Base-by-base conservation (phyloP, 1,284 basidiomycete genomes). In the Lentinus polychrous region DNA sequence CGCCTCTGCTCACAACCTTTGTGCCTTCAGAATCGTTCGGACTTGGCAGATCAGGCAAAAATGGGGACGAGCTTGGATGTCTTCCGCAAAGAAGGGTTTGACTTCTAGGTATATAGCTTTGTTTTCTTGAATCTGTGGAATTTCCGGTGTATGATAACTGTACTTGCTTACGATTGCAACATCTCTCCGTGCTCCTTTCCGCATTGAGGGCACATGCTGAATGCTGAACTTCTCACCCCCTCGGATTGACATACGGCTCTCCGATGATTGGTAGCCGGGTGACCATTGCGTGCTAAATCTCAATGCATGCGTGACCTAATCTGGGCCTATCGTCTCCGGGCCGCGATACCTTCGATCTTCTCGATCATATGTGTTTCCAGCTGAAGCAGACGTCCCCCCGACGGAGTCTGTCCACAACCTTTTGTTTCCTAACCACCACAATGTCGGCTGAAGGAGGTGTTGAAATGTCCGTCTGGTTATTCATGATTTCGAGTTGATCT, bases 11-110 rank as follows among this genome's bases (percentile, higher is more conserved):
- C 18, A 14, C 4, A 37, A 15, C 14, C 14, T 12, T 37, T 5
- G 18, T 37, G 14, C 4, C n/a, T 37, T 14, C 59, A 85, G 83
- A 69, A 83, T 53, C 80, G 80, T 32, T 61, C 63, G 37, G 83
- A 87, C 55, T 68, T 87, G 33, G 81, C 77, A n/a, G 79, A 81
- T 17, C 60, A 76, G 51, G 78, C 81, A n/a, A 77, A 73, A 60
- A 68, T 78, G 31, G 76, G 76, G 56, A 64, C 69, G 49, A 70
- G 68, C 52, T 60, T 94, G 49, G 74, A 81, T 36, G 64, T 76
- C 48, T 95, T 94, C 72, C 76, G 87, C 37, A 70, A 73, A 47
- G 81, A 87, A 56, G 91, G 91, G 3, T 90, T 94, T 60, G 91
- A 94, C 53, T 94, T 94, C 63, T 93, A 75, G 65, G 54, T 39